Evolutionary conservation across 768 basidiomycete genomes (phyloP).

Genomic region (Strobilomyces dryophilus): DNA sequence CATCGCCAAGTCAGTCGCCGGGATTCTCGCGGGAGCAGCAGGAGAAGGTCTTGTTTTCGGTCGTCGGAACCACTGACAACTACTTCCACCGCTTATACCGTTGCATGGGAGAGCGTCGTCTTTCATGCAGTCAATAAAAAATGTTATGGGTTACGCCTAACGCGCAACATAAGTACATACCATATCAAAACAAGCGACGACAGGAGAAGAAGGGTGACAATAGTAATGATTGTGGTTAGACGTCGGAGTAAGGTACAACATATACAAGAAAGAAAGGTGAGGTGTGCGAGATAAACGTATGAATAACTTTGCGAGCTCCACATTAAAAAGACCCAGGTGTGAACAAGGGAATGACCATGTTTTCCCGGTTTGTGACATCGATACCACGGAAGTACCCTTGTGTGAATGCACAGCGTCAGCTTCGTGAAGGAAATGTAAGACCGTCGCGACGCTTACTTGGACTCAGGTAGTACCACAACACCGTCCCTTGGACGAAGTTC

Average conservation of each 20-base stretch:
- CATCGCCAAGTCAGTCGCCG: background rate
- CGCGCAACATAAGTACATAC: conserved; percentile 1
- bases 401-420: conserved; percentile 9
- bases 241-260: conserved; percentile 18
- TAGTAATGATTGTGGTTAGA: conserved; percentile 15
- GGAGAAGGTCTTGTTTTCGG: background rate
- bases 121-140: background rate
- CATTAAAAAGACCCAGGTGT: conserved; percentile 22
- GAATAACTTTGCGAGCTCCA: background rate
- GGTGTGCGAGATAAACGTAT: background rate
- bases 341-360: conserved; percentile 30
- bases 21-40: conserved; percentile 5
- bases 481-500: conserved; percentile 37
- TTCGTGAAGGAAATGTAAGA: background rate
- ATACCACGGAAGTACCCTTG: conserved; percentile 33
- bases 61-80: background rate
- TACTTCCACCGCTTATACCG: conserved; percentile 1
- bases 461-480: conserved; percentile 38
- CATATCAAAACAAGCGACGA: conserved; percentile 14
- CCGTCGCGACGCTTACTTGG: conserved; percentile 24
- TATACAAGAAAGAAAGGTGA: conserved; percentile 9
- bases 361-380: conserved; percentile 29
- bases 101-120: background rate
- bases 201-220: background rate
- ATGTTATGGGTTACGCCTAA: conserved; percentile 5